Percentiles rank a stretch among this genome's conserved stretches.
These are phyloP conservation scores for Leishmania braziliensis DNA, from an alignment of 208 protist genomes.

Conservation along the genomic window DNA sequence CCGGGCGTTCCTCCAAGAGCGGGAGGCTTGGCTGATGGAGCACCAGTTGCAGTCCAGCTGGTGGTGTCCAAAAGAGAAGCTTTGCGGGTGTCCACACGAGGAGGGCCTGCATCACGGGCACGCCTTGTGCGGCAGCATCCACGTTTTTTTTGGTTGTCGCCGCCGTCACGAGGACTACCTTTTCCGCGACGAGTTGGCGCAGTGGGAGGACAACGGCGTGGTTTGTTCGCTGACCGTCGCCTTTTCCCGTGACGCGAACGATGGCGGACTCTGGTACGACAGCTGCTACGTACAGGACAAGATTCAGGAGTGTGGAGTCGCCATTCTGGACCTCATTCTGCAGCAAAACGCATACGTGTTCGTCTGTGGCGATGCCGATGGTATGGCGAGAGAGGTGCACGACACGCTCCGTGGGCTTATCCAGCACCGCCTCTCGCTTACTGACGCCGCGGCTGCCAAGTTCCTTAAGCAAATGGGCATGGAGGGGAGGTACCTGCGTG, in stretches of 20 bases:
- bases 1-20: conserved; percentile 83
- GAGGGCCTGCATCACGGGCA: conserved; percentile 7
- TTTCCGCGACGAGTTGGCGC: conserved; percentile 47
- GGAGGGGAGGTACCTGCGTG: conserved; percentile 43
- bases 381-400: conserved; percentile 73
- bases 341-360: conserved; percentile 51
- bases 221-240: conserved; percentile 49
- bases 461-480: conserved; percentile 40
- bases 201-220: conserved; percentile 34
- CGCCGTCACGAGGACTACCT: conserved; percentile 46
- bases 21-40: conserved; percentile 39
- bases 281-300: conserved; percentile 79
- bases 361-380: conserved; percentile 73
- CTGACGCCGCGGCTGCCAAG: conserved; percentile 14
- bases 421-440: conserved; percentile 38
- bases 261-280: conserved; percentile 60
- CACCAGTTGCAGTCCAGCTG: conserved; percentile 14
- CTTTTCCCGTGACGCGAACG: conserved; percentile 64
- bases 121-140: conserved; percentile 32
- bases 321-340: conserved; percentile 43
- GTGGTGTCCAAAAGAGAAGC: conserved; percentile 4
- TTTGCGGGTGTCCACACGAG: conserved; percentile 16
- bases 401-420: conserved; percentile 37
- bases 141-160: conserved; percentile 71
- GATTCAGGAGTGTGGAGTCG: conserved; percentile 37